Evolutionary conservation across 2,329 filamentous ascomycete species (phyloP).

Genomic region (Pyrenochaeta sp.): DNA sequence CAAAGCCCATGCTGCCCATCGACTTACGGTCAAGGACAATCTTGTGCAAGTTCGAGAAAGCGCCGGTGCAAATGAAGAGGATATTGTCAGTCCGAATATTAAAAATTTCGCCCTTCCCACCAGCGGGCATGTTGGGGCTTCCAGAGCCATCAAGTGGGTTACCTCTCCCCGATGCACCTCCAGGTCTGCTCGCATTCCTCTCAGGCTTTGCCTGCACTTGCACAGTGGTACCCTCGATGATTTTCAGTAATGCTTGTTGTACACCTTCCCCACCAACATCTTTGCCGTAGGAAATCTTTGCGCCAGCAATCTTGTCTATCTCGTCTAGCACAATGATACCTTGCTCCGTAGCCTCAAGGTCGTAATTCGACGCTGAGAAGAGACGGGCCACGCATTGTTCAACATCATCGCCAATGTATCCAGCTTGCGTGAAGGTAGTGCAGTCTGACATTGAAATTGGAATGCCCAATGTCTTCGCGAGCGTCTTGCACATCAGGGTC

Average conservation of each 20-base stretch:
- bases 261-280: conserved; percentile 97
- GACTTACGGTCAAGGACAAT: conserved; percentile 86
- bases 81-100: conserved; percentile 95
- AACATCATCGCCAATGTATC: conserved; percentile 98
- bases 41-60: conserved; percentile 92
- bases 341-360: conserved; percentile 82
- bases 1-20: conserved; percentile 88
- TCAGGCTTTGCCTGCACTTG: conserved; percentile 89
- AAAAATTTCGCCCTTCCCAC: conserved; percentile 66
- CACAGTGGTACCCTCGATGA: conserved; percentile 94
- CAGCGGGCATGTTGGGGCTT: conserved; percentile 25
- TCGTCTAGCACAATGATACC: conserved; percentile 97
- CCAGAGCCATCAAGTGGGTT: conserved; percentile 31
- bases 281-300: conserved; percentile 86
- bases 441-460: conserved; percentile 96
- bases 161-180: conserved; percentile 29
- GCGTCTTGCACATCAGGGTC: conserved; percentile 91
- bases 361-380: conserved; percentile 88
- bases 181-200: conserved; percentile 55
- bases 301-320: conserved; percentile 94
- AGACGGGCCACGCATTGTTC: conserved; percentile 93
- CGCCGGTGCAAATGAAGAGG: conserved; percentile 94
- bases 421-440: conserved; percentile 93
- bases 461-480: conserved; percentile 91
- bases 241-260: conserved; percentile 93